Conservation (phyloP, 75 land plant genomes). For the Picea sitchensis region DNA sequence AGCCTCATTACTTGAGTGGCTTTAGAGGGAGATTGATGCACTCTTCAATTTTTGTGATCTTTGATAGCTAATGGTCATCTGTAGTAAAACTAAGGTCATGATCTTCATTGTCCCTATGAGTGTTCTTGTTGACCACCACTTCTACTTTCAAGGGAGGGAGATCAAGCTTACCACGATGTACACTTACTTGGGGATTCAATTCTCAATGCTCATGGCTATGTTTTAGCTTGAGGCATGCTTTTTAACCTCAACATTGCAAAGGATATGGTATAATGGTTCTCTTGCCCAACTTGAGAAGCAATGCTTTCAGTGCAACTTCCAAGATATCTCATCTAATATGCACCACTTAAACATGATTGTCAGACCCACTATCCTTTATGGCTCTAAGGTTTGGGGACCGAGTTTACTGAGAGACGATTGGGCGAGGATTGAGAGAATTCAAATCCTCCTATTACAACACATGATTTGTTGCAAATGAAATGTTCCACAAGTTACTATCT, state of each 20-base stretch:
- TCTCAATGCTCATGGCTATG: not conserved
- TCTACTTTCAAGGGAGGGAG: not conserved
- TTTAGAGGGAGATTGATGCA: not conserved
- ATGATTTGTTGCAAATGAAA: no score
- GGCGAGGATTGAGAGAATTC: no score
- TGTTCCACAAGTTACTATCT: no score
- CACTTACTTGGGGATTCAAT: not conserved
- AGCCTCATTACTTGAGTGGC: not conserved
- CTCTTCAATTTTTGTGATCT: not conserved
- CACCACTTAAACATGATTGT: not conserved
- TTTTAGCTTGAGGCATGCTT: not conserved
- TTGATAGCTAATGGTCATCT: not conserved
- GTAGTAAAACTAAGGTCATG: not conserved
- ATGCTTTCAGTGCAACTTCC: not conserved
- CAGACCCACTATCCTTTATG: not conserved
- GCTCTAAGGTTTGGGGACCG: not conserved
- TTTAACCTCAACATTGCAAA: not conserved
- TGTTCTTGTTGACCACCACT: not conserved
- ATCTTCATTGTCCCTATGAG: not conserved
- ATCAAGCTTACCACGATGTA: not conserved
- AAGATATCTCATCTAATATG: not conserved
- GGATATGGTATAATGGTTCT: not conserved
- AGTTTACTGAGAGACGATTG: no score
- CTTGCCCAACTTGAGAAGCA: not conserved
- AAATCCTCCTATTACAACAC: no score